Percentiles rank a stretch among this genome's conserved stretches.
Evolutionary conservation across 805 yeast species (phyloP).

Genomic region (Clavispora carvajalis): DNA sequence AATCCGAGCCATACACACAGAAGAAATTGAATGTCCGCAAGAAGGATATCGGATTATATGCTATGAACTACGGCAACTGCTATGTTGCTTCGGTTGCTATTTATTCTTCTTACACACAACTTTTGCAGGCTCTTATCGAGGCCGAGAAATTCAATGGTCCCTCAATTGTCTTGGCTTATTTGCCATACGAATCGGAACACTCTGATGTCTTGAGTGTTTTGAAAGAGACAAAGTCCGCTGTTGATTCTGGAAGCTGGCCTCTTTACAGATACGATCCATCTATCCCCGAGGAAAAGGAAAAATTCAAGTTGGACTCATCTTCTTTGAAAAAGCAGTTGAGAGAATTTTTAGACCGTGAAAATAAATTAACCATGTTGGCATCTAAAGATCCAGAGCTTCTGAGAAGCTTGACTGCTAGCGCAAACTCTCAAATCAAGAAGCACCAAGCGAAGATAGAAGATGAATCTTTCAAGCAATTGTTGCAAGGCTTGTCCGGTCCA

Average conservation of each 20-base stretch:
- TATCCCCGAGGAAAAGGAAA: slow-evolving; percentile 41
- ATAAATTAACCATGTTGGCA: slow-evolving; percentile 74
- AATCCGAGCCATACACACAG: slow-evolving; percentile 65
- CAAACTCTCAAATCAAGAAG: slow-evolving; percentile 51
- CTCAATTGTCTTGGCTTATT: slow-evolving; percentile 81
- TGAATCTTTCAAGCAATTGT: slow-evolving; percentile 66
- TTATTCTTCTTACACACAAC: slow-evolving; percentile 89
- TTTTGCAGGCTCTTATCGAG: slow-evolving; percentile 80
- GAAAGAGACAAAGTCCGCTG: slow-evolving; percentile 83
- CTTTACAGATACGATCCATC: slow-evolving; percentile 79
- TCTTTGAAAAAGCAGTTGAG: slow-evolving; percentile 70
- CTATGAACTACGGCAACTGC: slow-evolving; percentile 85
- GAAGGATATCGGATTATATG: slow-evolving; percentile 90
- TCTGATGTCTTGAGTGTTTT: slow-evolving; percentile 69
- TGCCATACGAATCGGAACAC: slow-evolving; percentile 66
- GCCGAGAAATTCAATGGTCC: slow-evolving; percentile 91
- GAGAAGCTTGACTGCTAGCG: slow-evolving; percentile 61
- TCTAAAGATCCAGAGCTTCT: slow-evolving; percentile 68
- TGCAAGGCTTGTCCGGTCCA: slow-evolving; percentile 89
- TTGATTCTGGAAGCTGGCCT: slow-evolving; percentile 96
- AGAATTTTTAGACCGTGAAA: slow-evolving; percentile 83
- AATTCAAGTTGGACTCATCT: slow-evolving; percentile 84
- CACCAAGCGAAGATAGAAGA: slow-evolving; percentile 65
- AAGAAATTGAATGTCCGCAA: slow-evolving; percentile 51
- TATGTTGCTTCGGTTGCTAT: slow-evolving; percentile 94